These are phyloP conservation scores for Populus davidiana DNA, from an alignment of 345 rosid species.

Conservation along the genomic window DNA sequence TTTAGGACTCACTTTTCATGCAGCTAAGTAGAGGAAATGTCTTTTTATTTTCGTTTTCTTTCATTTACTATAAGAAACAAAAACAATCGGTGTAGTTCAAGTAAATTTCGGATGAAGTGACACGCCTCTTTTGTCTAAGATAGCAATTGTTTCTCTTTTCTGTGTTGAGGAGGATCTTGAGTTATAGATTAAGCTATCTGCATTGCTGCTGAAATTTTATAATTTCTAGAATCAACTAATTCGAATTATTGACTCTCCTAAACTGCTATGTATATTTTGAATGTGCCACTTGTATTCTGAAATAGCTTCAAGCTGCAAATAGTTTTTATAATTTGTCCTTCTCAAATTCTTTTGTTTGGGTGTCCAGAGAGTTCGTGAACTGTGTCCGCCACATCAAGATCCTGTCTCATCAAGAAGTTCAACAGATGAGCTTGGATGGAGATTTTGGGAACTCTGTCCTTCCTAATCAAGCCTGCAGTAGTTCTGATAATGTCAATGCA, in stretches of 20 bases:
- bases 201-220: not conserved
- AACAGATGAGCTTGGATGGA: conserved; percentile 49
- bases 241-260: not conserved
- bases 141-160: not conserved
- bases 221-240: not conserved
- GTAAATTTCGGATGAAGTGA: not conserved
- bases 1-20: not conserved
- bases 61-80: not conserved
- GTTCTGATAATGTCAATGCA: conserved; percentile 58
- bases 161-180: not conserved
- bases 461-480: conserved; percentile 64
- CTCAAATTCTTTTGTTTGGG: conserved; percentile 4
- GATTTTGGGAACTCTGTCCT: conserved; percentile 31
- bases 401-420: conserved; percentile 74
- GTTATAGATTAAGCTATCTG: not conserved
- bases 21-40: not conserved
- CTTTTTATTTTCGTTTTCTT: not conserved
- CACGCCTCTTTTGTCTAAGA: not conserved
- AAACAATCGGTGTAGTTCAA: not conserved
- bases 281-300: not conserved
- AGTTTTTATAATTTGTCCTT: not conserved
- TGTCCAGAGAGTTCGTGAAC: conserved; percentile 63
- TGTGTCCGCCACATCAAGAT: conserved; percentile 68
- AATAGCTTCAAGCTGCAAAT: not conserved
- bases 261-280: not conserved